These are phyloP conservation scores for Phytophthora megakarya DNA, from an alignment of 352 stramenopile genomes.

Conservation along the genomic window DNA sequence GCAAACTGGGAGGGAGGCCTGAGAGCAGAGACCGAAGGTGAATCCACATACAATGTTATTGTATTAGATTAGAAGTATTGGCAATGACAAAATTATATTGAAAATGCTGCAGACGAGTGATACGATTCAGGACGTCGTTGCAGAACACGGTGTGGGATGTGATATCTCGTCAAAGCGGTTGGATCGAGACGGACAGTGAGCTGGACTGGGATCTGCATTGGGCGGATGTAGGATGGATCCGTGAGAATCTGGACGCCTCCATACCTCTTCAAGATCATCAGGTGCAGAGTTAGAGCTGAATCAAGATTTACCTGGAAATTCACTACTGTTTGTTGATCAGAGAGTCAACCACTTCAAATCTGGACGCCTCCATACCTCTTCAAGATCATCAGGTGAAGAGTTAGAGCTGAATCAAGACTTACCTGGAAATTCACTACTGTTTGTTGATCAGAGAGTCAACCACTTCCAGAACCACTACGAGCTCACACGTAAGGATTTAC, in stretches of 20 bases:
- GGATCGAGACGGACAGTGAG: constrained; percentile 76
- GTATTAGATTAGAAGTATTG: background rate
- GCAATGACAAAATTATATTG: background rate
- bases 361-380: constrained; percentile 66
- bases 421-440: background rate
- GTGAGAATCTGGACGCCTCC: constrained; percentile 72
- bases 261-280: constrained; percentile 67
- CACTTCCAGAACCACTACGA: constrained; percentile 95
- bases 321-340: constrained; percentile 5
- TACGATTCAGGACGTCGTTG: constrained; percentile 71
- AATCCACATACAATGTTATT: background rate
- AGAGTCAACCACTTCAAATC: no score
- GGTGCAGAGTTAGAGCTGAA: constrained; percentile 11
- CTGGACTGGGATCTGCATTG: constrained; percentile 87
- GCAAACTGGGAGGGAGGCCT: constrained; percentile 16
- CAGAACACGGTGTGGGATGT: constrained; percentile 85
- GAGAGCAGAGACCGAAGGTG: constrained; percentile 32
- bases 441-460: constrained; percentile 75
- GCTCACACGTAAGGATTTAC: constrained; percentile 89
- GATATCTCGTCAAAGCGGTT: constrained; percentile 54
- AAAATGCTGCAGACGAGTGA: constrained; percentile 13
- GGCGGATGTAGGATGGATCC: constrained; percentile 85
- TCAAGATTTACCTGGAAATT: background rate
- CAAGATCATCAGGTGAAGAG: constrained; percentile 53
- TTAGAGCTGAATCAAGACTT: background rate